Conservation (phyloP, 306 rosid genomes). For the Casuarina equisetifolia region DNA sequence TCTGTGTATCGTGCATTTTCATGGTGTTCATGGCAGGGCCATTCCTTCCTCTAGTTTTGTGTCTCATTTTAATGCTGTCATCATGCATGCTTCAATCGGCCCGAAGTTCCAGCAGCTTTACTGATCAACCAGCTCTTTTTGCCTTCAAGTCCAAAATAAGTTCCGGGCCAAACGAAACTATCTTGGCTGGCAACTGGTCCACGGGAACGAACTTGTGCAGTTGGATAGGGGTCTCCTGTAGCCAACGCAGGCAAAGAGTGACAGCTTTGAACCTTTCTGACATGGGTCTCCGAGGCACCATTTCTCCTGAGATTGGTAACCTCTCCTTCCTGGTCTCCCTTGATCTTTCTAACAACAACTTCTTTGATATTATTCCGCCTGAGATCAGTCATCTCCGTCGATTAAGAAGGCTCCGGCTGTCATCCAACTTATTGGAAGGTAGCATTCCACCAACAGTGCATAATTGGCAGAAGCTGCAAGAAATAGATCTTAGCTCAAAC, state of each 20-base stretch:
- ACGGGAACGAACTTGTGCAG: not conserved
- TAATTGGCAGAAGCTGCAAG: not conserved
- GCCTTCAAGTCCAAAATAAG: constrained; percentile 2
- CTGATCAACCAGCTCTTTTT: not conserved
- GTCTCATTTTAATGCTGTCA: not conserved
- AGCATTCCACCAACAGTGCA: not conserved
- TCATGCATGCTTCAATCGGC: not conserved
- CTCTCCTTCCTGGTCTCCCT: not conserved
- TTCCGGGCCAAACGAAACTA: not conserved
- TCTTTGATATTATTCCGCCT: not conserved
- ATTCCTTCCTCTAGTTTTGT: not conserved
- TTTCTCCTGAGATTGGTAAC: constrained; percentile 3
- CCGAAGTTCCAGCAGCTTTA: not conserved
- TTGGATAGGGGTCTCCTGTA: constrained; percentile 4
- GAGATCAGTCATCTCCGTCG: not conserved
- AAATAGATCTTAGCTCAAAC: not conserved
- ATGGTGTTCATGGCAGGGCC: not conserved
- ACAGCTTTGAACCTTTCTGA: not conserved
- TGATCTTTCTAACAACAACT: not conserved
- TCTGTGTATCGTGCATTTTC: not conserved
- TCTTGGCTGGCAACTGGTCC: not conserved
- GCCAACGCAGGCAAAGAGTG: not conserved
- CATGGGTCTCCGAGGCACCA: not conserved
- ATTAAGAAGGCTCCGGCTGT: not conserved
- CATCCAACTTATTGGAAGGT: not conserved